Evolutionary conservation across 768 basidiomycete genomes (phyloP).

Genomic region (Guyanaporus albipodus): DNA sequence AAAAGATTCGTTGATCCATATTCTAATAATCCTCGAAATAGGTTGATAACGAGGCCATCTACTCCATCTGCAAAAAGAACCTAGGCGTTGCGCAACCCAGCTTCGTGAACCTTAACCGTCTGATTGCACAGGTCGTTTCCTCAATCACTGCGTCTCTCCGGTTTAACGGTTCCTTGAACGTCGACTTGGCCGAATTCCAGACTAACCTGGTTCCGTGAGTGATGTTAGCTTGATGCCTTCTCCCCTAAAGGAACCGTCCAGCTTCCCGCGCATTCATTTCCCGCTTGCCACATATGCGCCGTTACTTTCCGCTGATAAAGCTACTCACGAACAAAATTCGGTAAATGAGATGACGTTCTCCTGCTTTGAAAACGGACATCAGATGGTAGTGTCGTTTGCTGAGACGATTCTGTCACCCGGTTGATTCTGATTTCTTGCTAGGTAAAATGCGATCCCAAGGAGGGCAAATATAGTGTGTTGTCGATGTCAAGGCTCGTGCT

Average conservation of each 20-base stretch:
- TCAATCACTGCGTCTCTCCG: constrained; percentile 96
- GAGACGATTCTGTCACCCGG: neutral
- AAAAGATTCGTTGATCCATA: neutral
- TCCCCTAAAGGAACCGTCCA: constrained; percentile 27
- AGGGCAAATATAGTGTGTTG: constrained; percentile 95
- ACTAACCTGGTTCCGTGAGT: constrained; percentile 96
- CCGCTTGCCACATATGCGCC: constrained; percentile 95
- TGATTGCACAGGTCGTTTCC: constrained; percentile 98
- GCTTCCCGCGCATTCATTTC: constrained; percentile 98
- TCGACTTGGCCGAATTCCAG: constrained; percentile 98
- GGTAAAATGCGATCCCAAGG: constrained; percentile 89
- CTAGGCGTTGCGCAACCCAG: constrained; percentile 81
- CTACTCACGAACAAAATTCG: constrained; percentile 93
- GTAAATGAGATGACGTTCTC: constrained; percentile 98
- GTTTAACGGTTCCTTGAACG: constrained; percentile 96
- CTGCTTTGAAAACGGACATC: constrained; percentile 95
- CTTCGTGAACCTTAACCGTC: constrained; percentile 90
- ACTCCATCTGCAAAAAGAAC: constrained; percentile 98
- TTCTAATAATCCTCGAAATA: constrained; percentile 28
- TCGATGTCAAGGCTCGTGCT: neutral
- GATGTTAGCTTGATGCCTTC: neutral
- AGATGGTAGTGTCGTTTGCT: constrained; percentile 59
- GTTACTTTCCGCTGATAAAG: constrained; percentile 92
- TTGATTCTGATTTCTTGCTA: constrained; percentile 13
- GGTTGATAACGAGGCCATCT: constrained; percentile 99